These are phyloP conservation scores for Debaryomycetaceae sp. DNA, from an alignment of 1,139 yeast species.

Conservation along the genomic window DNA sequence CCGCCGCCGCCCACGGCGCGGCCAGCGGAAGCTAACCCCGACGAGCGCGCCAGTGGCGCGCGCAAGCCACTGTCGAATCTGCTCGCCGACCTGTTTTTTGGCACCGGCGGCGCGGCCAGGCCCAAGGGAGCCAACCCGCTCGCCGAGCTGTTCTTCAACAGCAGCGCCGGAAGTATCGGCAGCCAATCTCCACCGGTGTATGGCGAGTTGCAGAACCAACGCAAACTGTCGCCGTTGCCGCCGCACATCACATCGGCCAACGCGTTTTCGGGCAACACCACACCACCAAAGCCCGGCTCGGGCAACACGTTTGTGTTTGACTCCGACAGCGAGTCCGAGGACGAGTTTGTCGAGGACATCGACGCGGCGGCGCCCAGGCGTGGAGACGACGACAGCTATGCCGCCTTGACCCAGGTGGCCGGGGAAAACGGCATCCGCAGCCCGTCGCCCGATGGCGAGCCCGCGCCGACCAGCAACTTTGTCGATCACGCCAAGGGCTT, in stretches of 20 bases:
- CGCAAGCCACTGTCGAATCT: slow-evolving; percentile 42
- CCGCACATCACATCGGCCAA: slow-evolving; percentile 45
- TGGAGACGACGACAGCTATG: slow-evolving; percentile 27
- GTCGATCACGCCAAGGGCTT: slow-evolving; percentile 40
- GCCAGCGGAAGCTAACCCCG: background rate
- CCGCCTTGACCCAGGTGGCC: slow-evolving; percentile 50
- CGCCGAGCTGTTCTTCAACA: slow-evolving; percentile 18
- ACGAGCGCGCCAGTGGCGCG: slow-evolving; percentile 20
- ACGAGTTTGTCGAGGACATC: slow-evolving; percentile 19
- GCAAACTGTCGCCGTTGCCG: slow-evolving; percentile 39
- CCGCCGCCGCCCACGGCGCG: background rate
- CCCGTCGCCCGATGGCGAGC: slow-evolving; percentile 25
- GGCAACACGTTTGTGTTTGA: slow-evolving; percentile 28
- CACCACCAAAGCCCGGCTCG: slow-evolving; percentile 16
- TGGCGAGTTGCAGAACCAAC: slow-evolving; percentile 18
- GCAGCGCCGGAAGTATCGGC: slow-evolving; percentile 2
- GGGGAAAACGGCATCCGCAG: slow-evolving; percentile 37
- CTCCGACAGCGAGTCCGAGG: slow-evolving; percentile 29
- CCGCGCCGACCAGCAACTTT: slow-evolving; percentile 15
- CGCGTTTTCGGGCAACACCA: slow-evolving; percentile 33
- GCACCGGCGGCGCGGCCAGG: slow-evolving; percentile 13
- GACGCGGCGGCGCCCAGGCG: slow-evolving; percentile 5
- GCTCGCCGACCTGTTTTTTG: slow-evolving; percentile 31
- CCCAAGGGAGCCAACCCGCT: slow-evolving; percentile 12
- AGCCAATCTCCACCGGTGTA: background rate